Evolutionary conservation across 106 monocot species (phyloP).

Genomic region (Dioscorea zingiberensis): DNA sequence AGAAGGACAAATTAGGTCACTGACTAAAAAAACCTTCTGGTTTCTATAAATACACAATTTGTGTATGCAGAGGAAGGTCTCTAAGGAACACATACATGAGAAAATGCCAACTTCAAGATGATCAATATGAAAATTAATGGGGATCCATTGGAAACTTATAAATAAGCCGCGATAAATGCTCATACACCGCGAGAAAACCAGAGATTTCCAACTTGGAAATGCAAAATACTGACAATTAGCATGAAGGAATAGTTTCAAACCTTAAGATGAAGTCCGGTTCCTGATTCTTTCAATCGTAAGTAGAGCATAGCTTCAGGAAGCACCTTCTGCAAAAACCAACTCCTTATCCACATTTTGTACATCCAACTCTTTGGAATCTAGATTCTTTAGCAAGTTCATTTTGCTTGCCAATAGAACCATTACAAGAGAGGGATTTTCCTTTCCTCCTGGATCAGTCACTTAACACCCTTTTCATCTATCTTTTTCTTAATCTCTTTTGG

Average conservation of each 20-base stretch:
- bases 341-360: slow-evolving; percentile 34
- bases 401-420: slow-evolving; percentile 10
- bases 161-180: too few relatives aligned
- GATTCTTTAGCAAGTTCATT: background rate
- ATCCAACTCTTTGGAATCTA: slow-evolving; percentile 18
- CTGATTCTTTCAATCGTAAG: slow-evolving; percentile 66
- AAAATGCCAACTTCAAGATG: too few relatives aligned
- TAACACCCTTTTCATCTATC: slow-evolving; percentile 38
- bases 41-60: too few relatives aligned
- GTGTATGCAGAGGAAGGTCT: too few relatives aligned
- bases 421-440: slow-evolving; percentile 26
- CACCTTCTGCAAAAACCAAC: slow-evolving; percentile 36
- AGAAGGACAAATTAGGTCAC: too few relatives aligned
- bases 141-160: too few relatives aligned
- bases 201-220: too few relatives aligned
- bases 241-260: slow-evolving; percentile 31
- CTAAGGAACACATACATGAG: too few relatives aligned
- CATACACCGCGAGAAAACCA: too few relatives aligned
- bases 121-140: too few relatives aligned
- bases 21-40: too few relatives aligned
- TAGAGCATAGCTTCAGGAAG: slow-evolving; percentile 68
- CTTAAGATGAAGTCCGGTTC: slow-evolving; percentile 86
- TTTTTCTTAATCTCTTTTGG: slow-evolving; percentile 89
- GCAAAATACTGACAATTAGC: too few relatives aligned
- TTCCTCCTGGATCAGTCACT: slow-evolving; percentile 16